Conservation (phyloP, 495 filamentous ascomycete species). For the Cudoniella acicularis region DNA sequence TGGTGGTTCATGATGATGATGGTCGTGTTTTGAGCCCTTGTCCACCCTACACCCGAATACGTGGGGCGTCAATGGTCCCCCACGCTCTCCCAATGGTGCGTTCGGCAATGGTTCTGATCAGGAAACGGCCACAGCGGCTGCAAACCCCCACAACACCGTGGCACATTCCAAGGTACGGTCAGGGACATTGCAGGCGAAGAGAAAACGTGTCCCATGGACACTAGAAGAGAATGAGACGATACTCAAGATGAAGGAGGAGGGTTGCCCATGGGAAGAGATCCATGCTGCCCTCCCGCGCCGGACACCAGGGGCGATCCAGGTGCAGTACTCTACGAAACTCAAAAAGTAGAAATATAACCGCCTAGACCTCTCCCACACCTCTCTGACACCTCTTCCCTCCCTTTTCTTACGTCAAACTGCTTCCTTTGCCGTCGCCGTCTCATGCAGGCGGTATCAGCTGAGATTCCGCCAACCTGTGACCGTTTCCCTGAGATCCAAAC, state of each 20-base stretch:
- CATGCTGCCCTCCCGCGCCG: conserved; percentile 8
- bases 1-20: too few relatives aligned
- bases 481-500: too few relatives aligned
- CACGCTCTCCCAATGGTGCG: background rate
- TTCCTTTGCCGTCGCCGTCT: too few relatives aligned
- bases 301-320: conserved; percentile 11
- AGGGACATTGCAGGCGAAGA: background rate
- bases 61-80: too few relatives aligned
- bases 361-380: too few relatives aligned
- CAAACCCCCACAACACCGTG: conserved; percentile 3
- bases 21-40: too few relatives aligned
- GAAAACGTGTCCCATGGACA: conserved; percentile 1
- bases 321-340: conserved; percentile 15
- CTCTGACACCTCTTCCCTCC: too few relatives aligned
- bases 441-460: too few relatives aligned
- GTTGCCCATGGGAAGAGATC: conserved; percentile 14
- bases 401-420: too few relatives aligned
- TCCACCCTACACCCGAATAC: too few relatives aligned
- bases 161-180: conserved; percentile 12
- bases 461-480: too few relatives aligned
- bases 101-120: conserved; percentile 7
- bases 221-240: background rate
- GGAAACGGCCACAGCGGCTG: conserved; percentile 10
- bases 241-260: background rate
- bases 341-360: too few relatives aligned